Evolutionary conservation across 1,284 basidiomycete species (phyloP).

Genomic region (Heterobasidion occidentale): DNA sequence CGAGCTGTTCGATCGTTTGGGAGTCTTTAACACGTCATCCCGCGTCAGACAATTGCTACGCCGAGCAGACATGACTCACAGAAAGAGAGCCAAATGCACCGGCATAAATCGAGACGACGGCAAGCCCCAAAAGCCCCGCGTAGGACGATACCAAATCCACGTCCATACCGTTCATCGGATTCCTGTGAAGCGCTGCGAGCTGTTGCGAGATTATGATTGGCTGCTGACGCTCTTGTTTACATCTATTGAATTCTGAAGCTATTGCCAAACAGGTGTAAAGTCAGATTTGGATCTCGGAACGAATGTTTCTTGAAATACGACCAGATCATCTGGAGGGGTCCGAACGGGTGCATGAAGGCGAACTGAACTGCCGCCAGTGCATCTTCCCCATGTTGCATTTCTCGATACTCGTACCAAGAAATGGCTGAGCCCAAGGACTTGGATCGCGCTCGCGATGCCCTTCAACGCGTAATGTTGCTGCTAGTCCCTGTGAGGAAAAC

Average conservation of each 20-base stretch:
- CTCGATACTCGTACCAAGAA: too few relatives aligned
- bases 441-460: too few relatives aligned
- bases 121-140: slow-evolving; percentile 55
- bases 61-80: slow-evolving; percentile 22
- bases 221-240: background rate
- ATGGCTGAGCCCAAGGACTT: too few relatives aligned
- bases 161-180: slow-evolving; percentile 21
- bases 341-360: too few relatives aligned
- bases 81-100: slow-evolving; percentile 64
- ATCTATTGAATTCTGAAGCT: background rate
- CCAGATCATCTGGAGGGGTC: too few relatives aligned
- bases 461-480: too few relatives aligned
- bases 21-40: slow-evolving; percentile 14
- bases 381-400: too few relatives aligned
- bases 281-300: background rate
- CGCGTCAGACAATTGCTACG: background rate
- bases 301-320: too few relatives aligned
- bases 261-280: background rate
- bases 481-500: too few relatives aligned
- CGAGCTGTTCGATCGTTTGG: slow-evolving; percentile 15
- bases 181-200: background rate
- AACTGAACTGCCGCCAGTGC: too few relatives aligned
- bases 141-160: slow-evolving; percentile 61
- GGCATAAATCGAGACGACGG: slow-evolving; percentile 53
- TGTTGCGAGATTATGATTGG: background rate